A percentile compares a stretch with the other conserved stretches of the same genome.
These are phyloP conservation scores for Rachicladosporium sp. DNA, from an alignment of 2,329 filamentous ascomycete genomes.

Conservation along the genomic window DNA sequence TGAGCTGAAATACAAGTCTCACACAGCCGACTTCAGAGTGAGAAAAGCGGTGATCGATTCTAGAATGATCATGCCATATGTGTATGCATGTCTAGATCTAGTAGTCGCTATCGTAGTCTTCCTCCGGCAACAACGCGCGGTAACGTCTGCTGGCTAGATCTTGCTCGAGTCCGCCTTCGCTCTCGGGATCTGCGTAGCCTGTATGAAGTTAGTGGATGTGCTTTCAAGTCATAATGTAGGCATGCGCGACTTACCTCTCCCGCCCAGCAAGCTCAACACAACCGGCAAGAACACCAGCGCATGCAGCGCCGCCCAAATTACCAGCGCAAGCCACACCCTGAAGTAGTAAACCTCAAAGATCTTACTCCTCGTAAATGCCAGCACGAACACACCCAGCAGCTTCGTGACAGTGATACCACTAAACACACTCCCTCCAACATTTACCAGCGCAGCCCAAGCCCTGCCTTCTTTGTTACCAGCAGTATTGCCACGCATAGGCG, in stretches of 20 bases:
- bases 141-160: constrained; percentile 72
- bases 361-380: constrained; percentile 92
- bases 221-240: too few relatives aligned
- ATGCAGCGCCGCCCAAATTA: constrained; percentile 78
- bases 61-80: too few relatives aligned
- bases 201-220: constrained; percentile 3
- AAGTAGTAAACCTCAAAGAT: constrained; percentile 99
- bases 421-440: constrained; percentile 89
- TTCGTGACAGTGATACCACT: constrained; percentile 95
- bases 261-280: constrained; percentile 71
- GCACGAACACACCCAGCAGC: constrained; percentile 75
- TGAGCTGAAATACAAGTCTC: constrained; percentile 9
- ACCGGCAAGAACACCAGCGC: constrained; percentile 87
- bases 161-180: constrained; percentile 77
- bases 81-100: background rate
- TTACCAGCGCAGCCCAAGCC: constrained; percentile 85
- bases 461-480: constrained; percentile 64
- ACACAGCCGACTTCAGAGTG: background rate
- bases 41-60: too few relatives aligned
- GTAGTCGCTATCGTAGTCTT: constrained; percentile 66
- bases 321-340: constrained; percentile 84
- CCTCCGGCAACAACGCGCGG: constrained; percentile 63
- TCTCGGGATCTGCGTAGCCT: constrained; percentile 78
- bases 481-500: constrained; percentile 41
- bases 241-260: constrained; percentile 57